Conservation (phyloP, 2,329 filamentous ascomycete genomes). For the Phialophora expanda region DNA sequence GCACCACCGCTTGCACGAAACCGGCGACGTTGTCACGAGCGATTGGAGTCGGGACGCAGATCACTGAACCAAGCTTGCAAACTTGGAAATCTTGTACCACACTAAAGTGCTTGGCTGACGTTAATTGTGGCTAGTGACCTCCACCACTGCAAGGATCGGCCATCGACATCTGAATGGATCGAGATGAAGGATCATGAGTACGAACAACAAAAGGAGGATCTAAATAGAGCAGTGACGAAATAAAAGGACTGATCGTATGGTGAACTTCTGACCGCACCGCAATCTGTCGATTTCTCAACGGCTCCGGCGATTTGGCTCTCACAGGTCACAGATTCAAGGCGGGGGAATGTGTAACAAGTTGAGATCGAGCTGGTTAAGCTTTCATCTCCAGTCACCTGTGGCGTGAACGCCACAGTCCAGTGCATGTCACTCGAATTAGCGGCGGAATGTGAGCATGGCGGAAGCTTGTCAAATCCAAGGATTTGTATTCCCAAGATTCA, state of each 20-base stretch:
- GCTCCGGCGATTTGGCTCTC: neutral
- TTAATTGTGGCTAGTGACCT: constrained; percentile 11
- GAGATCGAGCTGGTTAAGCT: no score
- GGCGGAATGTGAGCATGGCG: neutral
- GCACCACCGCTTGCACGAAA: constrained; percentile 13
- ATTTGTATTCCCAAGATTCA: no score
- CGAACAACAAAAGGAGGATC: neutral
- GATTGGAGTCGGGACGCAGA: constrained; percentile 12
- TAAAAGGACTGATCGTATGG: neutral
- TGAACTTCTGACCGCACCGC: neutral
- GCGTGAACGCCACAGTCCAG: constrained; percentile 17
- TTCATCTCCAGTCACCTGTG: constrained; percentile 5
- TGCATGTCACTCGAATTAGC: neutral
- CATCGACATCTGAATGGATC: neutral
- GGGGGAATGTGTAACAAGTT: no score
- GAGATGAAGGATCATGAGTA: neutral
- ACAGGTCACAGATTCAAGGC: neutral
- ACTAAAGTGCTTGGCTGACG: constrained; percentile 20
- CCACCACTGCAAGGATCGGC: constrained; percentile 10
- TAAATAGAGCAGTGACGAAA: neutral
- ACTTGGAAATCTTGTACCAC: constrained; percentile 11
- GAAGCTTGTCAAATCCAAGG: no score
- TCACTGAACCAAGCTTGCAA: constrained; percentile 7
- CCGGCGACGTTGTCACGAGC: neutral
- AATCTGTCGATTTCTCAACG: neutral